phyloP scores from a whole-genome alignment of 1,284 basidiomycete species.

The Rhodotorula glutinis region DNA sequence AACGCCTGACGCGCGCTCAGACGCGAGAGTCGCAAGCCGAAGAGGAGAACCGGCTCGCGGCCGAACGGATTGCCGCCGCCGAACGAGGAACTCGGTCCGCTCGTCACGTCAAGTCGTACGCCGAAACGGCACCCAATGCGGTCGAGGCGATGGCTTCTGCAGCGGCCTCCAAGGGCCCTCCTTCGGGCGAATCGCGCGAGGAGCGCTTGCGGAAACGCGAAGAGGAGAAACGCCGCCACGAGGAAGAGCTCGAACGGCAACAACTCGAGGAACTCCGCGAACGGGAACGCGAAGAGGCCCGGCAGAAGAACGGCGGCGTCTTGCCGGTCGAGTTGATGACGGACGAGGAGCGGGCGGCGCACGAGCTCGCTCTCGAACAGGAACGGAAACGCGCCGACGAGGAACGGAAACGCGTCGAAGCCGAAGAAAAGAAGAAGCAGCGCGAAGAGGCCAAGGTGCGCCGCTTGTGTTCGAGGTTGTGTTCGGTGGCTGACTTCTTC shows the following conservation, averaged over 20 bases:
- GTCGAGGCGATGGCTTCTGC: not conserved
- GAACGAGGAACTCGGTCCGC: not conserved
- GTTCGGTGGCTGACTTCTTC: not conserved
- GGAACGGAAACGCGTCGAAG: slow-evolving; percentile 39
- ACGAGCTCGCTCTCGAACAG: slow-evolving; percentile 29
- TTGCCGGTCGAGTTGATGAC: slow-evolving; percentile 24
- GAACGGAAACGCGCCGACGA: slow-evolving; percentile 38
- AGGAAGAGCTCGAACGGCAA: slow-evolving; percentile 47
- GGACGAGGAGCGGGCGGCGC: slow-evolving; percentile 38
- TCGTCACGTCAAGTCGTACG: slow-evolving; percentile 3
- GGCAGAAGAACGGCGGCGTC: slow-evolving; percentile 22
- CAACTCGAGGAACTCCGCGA: slow-evolving; percentile 24
- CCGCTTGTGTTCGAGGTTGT: too few relatives aligned
- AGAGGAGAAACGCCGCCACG: slow-evolving; percentile 44
- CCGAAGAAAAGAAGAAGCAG: slow-evolving; percentile 48
- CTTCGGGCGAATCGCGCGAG: slow-evolving; percentile 50
- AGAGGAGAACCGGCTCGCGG: slow-evolving; percentile 53
- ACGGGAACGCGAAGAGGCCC: slow-evolving; percentile 23
- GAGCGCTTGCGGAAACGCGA: slow-evolving; percentile 52
- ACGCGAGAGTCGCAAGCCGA: slow-evolving; percentile 55
- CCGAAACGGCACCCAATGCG: slow-evolving; percentile 47
- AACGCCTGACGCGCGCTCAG: slow-evolving; percentile 70
- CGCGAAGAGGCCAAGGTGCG: slow-evolving; percentile 55
- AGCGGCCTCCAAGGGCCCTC: too few relatives aligned
- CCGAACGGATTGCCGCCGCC: slow-evolving; percentile 45